Evolutionary conservation across 78 protist genomes (phyloP).

Genomic region (Guillardia theta): DNA sequence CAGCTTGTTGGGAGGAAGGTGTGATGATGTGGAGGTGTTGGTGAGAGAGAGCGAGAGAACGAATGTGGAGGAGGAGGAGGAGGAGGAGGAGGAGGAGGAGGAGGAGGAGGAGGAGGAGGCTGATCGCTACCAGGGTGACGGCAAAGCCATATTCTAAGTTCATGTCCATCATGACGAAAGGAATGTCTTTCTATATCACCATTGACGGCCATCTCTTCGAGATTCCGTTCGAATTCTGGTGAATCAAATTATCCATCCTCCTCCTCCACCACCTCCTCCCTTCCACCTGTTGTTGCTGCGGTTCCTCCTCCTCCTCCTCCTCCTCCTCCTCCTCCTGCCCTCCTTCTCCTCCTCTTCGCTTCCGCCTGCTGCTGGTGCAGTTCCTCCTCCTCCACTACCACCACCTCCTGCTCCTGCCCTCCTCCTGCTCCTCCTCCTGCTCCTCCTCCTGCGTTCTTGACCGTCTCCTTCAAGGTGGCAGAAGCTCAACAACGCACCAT

Average conservation of each 20-base stretch:
- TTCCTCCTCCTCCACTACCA: too few species aligned
- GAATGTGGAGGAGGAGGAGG: neutral
- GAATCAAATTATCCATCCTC: too few species aligned
- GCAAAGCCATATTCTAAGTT: neutral
- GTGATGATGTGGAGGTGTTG: neutral
- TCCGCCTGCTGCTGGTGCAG: too few species aligned
- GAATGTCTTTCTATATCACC: constrained; percentile 17
- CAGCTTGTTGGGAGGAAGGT: neutral
- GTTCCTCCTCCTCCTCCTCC: too few species aligned
- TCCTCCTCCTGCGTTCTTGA: too few species aligned
- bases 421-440: too few species aligned
- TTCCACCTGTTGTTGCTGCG: too few species aligned
- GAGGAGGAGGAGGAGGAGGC: neutral
- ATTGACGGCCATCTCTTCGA: constrained; percentile 5
- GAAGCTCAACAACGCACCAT: neutral
- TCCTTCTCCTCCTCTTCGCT: too few species aligned
- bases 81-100: neutral
- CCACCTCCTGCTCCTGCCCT: too few species aligned
- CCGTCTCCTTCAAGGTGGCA: too few species aligned
- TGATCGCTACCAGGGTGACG: neutral
- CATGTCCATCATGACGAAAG: neutral
- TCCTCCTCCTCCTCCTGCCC: too few species aligned
- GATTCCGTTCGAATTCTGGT: constrained; percentile 40
- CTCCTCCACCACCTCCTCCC: too few species aligned
- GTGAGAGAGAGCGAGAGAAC: neutral